Conservation (phyloP, 768 basidiomycete species). For the Leccinum boreale region DNA sequence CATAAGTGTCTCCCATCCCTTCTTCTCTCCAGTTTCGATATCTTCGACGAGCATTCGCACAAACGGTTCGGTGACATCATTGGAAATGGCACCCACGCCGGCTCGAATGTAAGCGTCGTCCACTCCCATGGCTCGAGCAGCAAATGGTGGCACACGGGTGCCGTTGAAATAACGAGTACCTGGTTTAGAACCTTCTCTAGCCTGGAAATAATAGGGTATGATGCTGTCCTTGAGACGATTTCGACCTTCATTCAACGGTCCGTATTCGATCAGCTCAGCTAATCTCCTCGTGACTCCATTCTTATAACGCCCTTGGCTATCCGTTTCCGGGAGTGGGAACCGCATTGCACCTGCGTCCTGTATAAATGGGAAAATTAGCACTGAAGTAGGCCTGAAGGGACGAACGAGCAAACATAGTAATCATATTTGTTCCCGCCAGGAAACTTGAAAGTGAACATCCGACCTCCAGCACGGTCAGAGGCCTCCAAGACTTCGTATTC, state of each 20-base stretch:
- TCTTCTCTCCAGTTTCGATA: conserved; percentile 11
- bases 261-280: conserved; percentile 30
- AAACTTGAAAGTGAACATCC: conserved; percentile 44
- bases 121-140: conserved; percentile 7
- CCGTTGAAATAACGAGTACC: conserved; percentile 9
- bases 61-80: conserved; percentile 18
- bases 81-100: conserved; percentile 17
- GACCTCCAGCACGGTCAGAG: conserved; percentile 39
- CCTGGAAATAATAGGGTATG: conserved; percentile 18
- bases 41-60: conserved; percentile 14
- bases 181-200: conserved; percentile 8
- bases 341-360: conserved; percentile 41
- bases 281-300: conserved; percentile 30
- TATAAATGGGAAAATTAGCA: background rate
- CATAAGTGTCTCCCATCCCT: conserved; percentile 29
- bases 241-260: conserved; percentile 20
- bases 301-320: conserved; percentile 10
- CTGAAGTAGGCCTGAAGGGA: background rate
- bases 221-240: conserved; percentile 18
- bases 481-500: conserved; percentile 46
- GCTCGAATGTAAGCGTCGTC: conserved; percentile 12
- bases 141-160: background rate
- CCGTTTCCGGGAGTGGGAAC: conserved; percentile 24
- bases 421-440: conserved; percentile 26
- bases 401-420: conserved; percentile 29